Base-by-base conservation (phyloP, 2,329 filamentous ascomycete species). In the Bertia moriformis region DNA sequence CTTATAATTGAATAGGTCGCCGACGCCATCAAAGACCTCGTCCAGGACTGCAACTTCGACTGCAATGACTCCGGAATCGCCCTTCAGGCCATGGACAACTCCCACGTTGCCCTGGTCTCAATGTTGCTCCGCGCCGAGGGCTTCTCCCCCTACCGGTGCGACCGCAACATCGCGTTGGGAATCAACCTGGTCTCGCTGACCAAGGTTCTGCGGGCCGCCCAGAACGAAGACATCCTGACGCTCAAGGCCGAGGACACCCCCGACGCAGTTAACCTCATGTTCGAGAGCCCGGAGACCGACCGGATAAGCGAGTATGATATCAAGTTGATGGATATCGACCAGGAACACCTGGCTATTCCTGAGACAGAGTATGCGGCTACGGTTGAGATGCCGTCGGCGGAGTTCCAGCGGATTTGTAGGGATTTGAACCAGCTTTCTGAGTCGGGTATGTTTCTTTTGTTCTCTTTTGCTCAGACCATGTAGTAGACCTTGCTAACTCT, bases 11-110 rank as follows among this genome's bases (percentile, higher is more conserved):
- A 55, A 38, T 49, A 94, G 87, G 85, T 96, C 46, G 88, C 98
- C 54, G 93, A 98, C 60, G 86, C 93, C 52, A 95, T 98, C 78
- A 96, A 95, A 66, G 91, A 98, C 55, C 78, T 98, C 39, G 91
- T 98, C 40, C 91, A 96, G 65, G 91, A 98, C 67, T 98, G 91
- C 79, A 98, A 98, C 68, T 98, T 98, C 67, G 91, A 98, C 73
- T 98, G 93, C 82, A 98, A 96, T 82, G 93, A 98, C 72, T 89
- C 86, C 40, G 91, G 91, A 45, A 91, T 98, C 55, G 88, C 89
- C 39, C 83, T 98, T 41, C 91, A 98, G 66, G 91, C 91, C 55
- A 98, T 98, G 93, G 91, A 98, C 71, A 98, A 96, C 76, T 96
- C 88, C 38, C 91, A 98, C 66, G 91, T 98, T 52, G 91, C 91